Percentiles rank a stretch among this genome's conserved stretches.
phyloP scores from a whole-genome alignment of 306 rosid species.

The Elaeagnus macrophylla region DNA sequence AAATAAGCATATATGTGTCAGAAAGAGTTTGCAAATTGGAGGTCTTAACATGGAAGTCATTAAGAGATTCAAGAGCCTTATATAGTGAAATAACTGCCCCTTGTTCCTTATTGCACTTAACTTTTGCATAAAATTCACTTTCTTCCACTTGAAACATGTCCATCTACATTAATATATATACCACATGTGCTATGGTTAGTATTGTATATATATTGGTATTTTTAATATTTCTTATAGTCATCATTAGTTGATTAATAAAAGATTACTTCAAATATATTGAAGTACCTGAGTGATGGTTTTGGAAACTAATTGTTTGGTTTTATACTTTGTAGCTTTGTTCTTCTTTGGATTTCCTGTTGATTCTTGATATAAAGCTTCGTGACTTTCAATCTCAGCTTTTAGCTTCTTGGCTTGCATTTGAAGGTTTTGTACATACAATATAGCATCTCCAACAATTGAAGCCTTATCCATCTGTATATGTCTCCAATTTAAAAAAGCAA shows the following conservation, averaged over 20 bases:
- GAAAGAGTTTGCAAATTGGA: conserved; percentile 58
- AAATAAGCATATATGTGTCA: conserved; percentile 46
- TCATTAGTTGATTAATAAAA: no score
- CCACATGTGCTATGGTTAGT: neutral
- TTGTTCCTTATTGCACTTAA: conserved; percentile 54
- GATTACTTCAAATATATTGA: neutral
- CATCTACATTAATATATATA: conserved; percentile 29
- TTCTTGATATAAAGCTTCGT: conserved; percentile 52
- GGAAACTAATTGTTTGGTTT: conserved; percentile 17
- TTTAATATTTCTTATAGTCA: no score
- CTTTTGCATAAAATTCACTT: conserved; percentile 60
- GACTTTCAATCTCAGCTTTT: conserved; percentile 55
- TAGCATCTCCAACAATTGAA: conserved; percentile 86
- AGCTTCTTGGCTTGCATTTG: conserved; percentile 66
- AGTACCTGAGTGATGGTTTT: conserved; percentile 60
- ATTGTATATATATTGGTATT: neutral
- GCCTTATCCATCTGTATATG: conserved; percentile 83
- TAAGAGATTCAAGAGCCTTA: conserved; percentile 67
- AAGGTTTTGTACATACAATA: conserved; percentile 54
- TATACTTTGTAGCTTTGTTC: conserved; percentile 18
- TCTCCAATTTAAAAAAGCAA: neutral
- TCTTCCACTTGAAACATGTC: conserved; percentile 79
- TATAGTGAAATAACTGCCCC: conserved; percentile 58
- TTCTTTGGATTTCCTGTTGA: conserved; percentile 24
- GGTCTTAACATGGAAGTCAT: conserved; percentile 49